Conservation (phyloP, 2,329 filamentous ascomycete genomes). For the Elsinoe arachidis region DNA sequence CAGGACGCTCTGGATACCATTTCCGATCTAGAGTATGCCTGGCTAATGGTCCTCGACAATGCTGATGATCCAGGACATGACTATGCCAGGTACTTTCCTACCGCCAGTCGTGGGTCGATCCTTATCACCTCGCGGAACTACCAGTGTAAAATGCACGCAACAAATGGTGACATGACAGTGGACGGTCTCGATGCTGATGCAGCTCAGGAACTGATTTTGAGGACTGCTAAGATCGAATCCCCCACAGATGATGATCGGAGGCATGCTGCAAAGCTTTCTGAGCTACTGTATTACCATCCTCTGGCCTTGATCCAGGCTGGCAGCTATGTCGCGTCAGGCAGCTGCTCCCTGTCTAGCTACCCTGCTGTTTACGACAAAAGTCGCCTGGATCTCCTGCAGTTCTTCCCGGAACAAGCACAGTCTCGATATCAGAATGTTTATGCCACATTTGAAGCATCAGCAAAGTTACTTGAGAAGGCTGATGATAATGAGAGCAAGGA, state of each 20-base stretch:
- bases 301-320: slow-evolving; percentile 25
- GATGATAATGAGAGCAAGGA: no score
- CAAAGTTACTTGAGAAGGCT: no score
- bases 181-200: neutral
- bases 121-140: neutral
- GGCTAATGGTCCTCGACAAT: neutral
- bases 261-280: neutral
- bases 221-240: neutral
- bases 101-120: neutral
- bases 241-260: no score
- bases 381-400: slow-evolving; percentile 24
- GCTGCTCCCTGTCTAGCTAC: slow-evolving; percentile 23
- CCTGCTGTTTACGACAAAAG: slow-evolving; percentile 19
- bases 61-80: neutral
- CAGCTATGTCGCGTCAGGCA: slow-evolving; percentile 22
- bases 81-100: neutral
- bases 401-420: slow-evolving; percentile 21
- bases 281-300: slow-evolving; percentile 18
- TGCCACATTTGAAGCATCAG: slow-evolving; percentile 30
- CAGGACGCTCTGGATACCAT: neutral
- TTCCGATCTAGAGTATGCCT: neutral
- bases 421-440: slow-evolving; percentile 31
- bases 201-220: neutral
- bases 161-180: neutral
- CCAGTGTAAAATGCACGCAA: neutral